phyloP scores from a whole-genome alignment of 2,329 filamentous ascomycete genomes.

The Rosellinia necatrix region DNA sequence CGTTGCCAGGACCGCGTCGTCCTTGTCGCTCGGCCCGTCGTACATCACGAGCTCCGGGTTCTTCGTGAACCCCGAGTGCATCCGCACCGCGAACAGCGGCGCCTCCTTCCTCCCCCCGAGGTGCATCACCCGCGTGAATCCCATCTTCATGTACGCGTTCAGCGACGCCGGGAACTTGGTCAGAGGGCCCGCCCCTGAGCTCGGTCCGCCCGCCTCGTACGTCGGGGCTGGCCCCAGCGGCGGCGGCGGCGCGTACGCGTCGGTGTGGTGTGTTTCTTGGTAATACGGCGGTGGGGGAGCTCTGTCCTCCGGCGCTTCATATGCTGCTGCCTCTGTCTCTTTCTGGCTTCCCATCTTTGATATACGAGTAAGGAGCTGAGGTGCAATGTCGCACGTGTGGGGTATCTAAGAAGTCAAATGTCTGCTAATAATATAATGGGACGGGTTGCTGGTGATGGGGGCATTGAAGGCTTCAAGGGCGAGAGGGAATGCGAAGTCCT shows the following conservation, averaged over 20 bases:
- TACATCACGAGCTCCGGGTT: conserved; percentile 43
- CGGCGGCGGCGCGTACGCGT: not conserved
- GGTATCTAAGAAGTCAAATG: no score
- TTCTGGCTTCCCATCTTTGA: conserved; percentile 14
- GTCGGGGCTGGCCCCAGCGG: conserved; percentile 10
- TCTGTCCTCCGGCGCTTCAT: not conserved
- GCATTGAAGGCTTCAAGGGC: no score
- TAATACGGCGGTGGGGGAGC: conserved; percentile 21
- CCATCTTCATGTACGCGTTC: conserved; percentile 17
- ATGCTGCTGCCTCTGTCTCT: conserved; percentile 7
- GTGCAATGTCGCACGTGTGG: no score
- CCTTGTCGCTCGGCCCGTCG: conserved; percentile 38
- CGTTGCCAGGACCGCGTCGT: conserved; percentile 40
- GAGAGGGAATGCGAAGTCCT: no score
- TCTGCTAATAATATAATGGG: no score
- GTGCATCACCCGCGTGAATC: conserved; percentile 17
- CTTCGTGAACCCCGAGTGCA: conserved; percentile 34
- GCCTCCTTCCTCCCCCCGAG: conserved; percentile 41
- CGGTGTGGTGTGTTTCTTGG: not conserved
- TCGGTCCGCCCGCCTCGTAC: conserved; percentile 8
- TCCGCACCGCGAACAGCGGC: conserved; percentile 41
- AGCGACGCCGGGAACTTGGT: conserved; percentile 16
- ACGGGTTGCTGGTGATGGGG: no score
- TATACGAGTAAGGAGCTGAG: no score
- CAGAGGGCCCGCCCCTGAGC: not conserved